phyloP scores from a whole-genome alignment of 2,329 filamentous ascomycete species.

The Claviceps maximensis region DNA sequence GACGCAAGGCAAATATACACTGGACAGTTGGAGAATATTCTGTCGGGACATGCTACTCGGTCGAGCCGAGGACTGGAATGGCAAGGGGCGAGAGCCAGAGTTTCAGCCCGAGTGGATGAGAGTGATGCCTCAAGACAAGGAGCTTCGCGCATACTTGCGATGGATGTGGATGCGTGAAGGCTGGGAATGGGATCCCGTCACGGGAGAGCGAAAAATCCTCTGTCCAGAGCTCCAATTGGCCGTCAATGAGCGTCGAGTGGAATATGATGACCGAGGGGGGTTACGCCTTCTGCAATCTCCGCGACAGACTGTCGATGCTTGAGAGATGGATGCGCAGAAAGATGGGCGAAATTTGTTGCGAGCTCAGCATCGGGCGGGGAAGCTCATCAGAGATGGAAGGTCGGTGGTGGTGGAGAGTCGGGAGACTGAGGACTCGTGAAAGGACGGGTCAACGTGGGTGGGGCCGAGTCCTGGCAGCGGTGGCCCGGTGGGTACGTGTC shows the following conservation, averaged over 20 bases:
- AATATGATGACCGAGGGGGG: constrained; percentile 36
- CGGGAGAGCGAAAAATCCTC: constrained; percentile 47
- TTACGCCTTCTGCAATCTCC: constrained; percentile 27
- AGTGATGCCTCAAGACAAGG: constrained; percentile 72
- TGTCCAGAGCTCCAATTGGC: constrained; percentile 38
- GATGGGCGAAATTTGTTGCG: too few relatives aligned
- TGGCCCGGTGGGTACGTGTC: too few relatives aligned
- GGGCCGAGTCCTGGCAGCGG: neutral
- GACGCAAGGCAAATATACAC: constrained; percentile 67
- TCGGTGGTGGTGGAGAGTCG: too few relatives aligned
- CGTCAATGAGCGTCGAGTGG: constrained; percentile 44
- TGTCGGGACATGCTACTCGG: constrained; percentile 67
- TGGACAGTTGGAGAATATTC: constrained; percentile 90
- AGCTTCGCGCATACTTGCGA: constrained; percentile 69
- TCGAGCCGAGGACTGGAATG: constrained; percentile 52
- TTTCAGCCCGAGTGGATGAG: constrained; percentile 88
- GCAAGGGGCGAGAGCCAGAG: constrained; percentile 32
- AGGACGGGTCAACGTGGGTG: neutral
- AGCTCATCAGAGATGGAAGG: too few relatives aligned
- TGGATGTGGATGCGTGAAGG: constrained; percentile 92
- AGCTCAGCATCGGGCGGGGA: neutral
- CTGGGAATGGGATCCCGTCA: constrained; percentile 64
- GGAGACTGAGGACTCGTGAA: neutral
- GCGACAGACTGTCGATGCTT: neutral
- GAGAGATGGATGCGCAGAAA: neutral